Evolutionary conservation across 2,329 filamentous ascomycete genomes (phyloP).

Genomic region (Fusarium xylarioides): DNA sequence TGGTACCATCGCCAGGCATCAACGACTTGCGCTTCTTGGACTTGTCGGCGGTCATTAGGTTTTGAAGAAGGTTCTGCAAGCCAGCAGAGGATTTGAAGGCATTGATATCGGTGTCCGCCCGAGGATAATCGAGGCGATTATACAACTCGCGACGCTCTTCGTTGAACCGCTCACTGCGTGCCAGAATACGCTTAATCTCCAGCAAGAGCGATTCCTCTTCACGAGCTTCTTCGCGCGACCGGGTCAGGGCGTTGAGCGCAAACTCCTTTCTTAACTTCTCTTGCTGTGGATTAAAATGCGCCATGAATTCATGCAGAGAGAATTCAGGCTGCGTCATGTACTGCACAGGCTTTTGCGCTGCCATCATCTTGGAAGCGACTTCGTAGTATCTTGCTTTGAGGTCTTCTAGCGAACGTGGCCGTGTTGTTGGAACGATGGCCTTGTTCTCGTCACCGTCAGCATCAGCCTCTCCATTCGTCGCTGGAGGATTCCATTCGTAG

Average conservation of each 20-base stretch:
- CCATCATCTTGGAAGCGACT: constrained; percentile 84
- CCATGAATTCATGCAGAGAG: constrained; percentile 82
- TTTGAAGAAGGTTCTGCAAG: constrained; percentile 81
- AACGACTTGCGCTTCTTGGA: constrained; percentile 86
- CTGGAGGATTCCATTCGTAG: constrained; percentile 75
- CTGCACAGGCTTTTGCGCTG: constrained; percentile 78
- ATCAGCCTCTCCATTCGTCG: constrained; percentile 56
- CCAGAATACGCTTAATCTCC: constrained; percentile 91
- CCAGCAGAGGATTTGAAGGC: constrained; percentile 84
- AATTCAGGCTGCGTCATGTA: constrained; percentile 91
- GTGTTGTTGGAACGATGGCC: constrained; percentile 63
- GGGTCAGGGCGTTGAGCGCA: constrained; percentile 79
- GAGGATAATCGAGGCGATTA: constrained; percentile 83
- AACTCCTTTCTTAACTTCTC: constrained; percentile 86
- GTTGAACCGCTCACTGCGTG: constrained; percentile 85
- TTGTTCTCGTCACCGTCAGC: constrained; percentile 58
- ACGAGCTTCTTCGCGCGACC: constrained; percentile 85
- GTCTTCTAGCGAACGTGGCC: constrained; percentile 81
- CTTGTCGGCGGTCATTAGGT: constrained; percentile 83
- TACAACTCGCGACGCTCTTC: constrained; percentile 89
- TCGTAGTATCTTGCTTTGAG: constrained; percentile 92
- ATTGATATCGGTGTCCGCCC: constrained; percentile 73
- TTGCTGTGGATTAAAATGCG: constrained; percentile 82
- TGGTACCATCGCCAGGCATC: constrained; percentile 66
- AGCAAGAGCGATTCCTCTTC: constrained; percentile 91